These are phyloP conservation scores for Chamaecyparis obtusa DNA, from an alignment of 75 land plant genomes.

Conservation along the genomic window DNA sequence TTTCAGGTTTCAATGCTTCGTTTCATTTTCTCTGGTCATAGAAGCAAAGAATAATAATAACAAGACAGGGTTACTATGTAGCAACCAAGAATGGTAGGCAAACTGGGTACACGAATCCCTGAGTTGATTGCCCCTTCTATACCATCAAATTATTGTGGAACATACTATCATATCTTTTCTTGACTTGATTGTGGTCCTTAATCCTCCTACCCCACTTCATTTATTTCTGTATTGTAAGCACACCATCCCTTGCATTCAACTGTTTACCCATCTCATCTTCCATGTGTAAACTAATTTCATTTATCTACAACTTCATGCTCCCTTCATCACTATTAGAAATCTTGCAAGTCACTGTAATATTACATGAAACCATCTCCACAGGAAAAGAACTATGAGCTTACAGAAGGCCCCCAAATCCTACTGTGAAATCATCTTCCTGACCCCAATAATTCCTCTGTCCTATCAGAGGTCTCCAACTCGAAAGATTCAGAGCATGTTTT, in stretches of 20 bases:
- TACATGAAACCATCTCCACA: background rate
- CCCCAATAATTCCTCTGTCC: background rate
- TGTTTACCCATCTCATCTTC: background rate
- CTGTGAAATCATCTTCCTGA: background rate
- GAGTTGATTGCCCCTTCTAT: background rate
- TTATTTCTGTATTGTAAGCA: background rate
- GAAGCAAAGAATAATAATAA: no score
- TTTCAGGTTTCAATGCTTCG: no score
- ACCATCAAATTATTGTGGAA: background rate
- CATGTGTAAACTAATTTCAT: background rate
- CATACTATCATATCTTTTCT: background rate
- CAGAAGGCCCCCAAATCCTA: background rate
- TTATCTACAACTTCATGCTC: background rate
- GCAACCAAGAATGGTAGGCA: no score
- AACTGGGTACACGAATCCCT: no score
- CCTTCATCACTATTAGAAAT: background rate
- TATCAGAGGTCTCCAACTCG: constrained; percentile 28
- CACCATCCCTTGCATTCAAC: background rate
- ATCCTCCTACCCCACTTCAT: background rate
- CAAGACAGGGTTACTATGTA: no score
- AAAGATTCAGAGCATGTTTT: constrained; percentile 23
- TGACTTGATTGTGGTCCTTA: background rate
- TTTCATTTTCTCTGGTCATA: no score
- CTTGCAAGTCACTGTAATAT: background rate
- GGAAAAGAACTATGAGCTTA: background rate